Base-by-base conservation (phyloP, 176 grass and related monocot species). In the Thinopyrum elongatum region DNA sequence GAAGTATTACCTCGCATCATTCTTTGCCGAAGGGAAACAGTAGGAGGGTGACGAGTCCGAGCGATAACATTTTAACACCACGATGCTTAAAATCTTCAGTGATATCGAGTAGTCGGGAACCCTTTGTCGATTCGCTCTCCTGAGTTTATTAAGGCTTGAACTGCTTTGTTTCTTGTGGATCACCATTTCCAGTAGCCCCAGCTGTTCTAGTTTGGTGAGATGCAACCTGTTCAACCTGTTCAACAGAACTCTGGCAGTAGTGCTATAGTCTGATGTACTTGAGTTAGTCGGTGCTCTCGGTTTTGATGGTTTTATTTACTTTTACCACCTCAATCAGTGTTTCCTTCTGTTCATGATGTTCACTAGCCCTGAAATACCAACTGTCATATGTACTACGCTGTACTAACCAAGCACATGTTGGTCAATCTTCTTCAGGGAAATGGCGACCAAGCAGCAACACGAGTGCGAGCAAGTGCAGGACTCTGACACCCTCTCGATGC, bases 401-500 rank as follows among this genome's bases (percentile, higher is more conserved):
- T 62, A 47, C 38, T 87, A 81, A 60, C 47, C 47, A 72, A 78
- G 4, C 3, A 21, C 22, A 67, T 60, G 1, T 17, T 30, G 4
- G 68, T 66, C 17, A 22, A 76, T 10, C 75, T 78, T 82, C 42
- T 84, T 55, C 86, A 98, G 95, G 84, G 89, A 90, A 69, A 44
- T 84, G 22, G 76, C 57, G 49, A 79, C 73, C 57, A 90, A 84
- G 70, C 88, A 94, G 70, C 88, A 94, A 17, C 88, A 87, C 64
- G 86, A 89, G 78, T 89, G 59, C n/a, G 84, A 85, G 39, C 83
- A 61, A 70, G 68, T 81, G 26, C 88, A 89, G 63, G 91, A 87
- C 33, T 89, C 94, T 0, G 78, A 89, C 46, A 87, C 21, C 59
- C 85, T 93, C 42, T 99, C 92, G 0, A 88, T 90, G 74, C 84